Evolutionary conservation across 805 yeast genomes (phyloP).

Genomic region (Lachancea sp.): DNA sequence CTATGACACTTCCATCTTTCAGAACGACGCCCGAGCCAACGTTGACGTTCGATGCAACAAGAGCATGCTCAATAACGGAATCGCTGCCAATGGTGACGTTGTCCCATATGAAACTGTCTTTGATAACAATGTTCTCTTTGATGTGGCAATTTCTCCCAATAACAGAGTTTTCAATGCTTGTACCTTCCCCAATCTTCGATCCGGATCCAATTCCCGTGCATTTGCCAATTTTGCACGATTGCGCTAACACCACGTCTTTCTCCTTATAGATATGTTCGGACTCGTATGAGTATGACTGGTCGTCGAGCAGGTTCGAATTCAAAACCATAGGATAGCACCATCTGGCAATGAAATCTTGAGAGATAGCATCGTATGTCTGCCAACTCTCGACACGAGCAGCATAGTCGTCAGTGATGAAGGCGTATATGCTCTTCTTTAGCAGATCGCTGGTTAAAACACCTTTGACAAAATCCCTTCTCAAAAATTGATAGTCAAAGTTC

Average conservation of each 20-base stretch:
- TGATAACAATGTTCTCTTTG: constrained; percentile 67
- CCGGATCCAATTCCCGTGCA: constrained; percentile 78
- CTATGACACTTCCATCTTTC: constrained; percentile 70
- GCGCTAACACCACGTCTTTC: constrained; percentile 80
- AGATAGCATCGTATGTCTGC: constrained; percentile 86
- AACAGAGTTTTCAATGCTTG: constrained; percentile 60
- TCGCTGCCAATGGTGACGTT: constrained; percentile 66
- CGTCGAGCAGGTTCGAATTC: constrained; percentile 68
- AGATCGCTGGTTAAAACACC: constrained; percentile 89
- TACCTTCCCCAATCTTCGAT: constrained; percentile 69
- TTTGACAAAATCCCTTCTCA: constrained; percentile 80
- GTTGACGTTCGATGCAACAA: constrained; percentile 60
- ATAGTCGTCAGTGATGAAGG: constrained; percentile 75
- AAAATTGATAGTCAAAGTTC: constrained; percentile 86
- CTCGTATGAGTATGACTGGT: constrained; percentile 72
- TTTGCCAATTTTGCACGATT: constrained; percentile 78
- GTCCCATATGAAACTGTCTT: constrained; percentile 84
- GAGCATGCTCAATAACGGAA: constrained; percentile 50
- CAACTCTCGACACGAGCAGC: constrained; percentile 95
- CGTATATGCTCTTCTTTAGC: constrained; percentile 83
- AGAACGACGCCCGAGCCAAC: constrained; percentile 49
- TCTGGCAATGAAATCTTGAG: constrained; percentile 83
- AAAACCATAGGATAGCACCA: constrained; percentile 92
- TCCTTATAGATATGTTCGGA: constrained; percentile 86
- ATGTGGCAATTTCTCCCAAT: constrained; percentile 83